Evolutionary conservation across 2,329 filamentous ascomycete genomes (phyloP).

Genomic region (Botrytis fabae): DNA sequence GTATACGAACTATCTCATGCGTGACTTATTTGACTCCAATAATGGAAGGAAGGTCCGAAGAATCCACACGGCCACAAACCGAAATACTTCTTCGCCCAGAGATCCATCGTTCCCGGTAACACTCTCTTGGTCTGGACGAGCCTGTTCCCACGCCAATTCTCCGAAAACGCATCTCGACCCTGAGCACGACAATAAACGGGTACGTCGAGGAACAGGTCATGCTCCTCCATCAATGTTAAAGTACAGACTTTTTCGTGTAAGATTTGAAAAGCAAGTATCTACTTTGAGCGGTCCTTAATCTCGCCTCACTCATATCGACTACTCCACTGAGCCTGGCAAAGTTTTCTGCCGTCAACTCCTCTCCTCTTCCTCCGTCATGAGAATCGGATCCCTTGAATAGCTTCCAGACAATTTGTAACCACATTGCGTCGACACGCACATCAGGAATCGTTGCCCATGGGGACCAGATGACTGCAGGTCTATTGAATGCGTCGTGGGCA

Average conservation of each 20-base stretch:
- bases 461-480: neutral
- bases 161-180: neutral
- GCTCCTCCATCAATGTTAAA: neutral
- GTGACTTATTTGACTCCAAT: neutral
- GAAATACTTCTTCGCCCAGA: neutral
- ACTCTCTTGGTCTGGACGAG: neutral
- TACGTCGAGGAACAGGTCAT: neutral
- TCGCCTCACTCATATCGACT: slow-evolving; percentile 30
- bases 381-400: slow-evolving; percentile 15
- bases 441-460: slow-evolving; percentile 27
- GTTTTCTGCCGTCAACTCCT: slow-evolving; percentile 26
- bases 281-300: slow-evolving; percentile 32
- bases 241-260: slow-evolving; percentile 7
- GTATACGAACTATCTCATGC: neutral
- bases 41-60: neutral
- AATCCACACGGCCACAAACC: neutral
- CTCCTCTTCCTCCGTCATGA: neutral
- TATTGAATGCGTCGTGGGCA: neutral
- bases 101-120: neutral
- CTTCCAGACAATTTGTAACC: slow-evolving; percentile 31
- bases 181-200: neutral
- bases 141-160: neutral
- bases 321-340: slow-evolving; percentile 31
- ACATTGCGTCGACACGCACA: slow-evolving; percentile 23
- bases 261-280: slow-evolving; percentile 31